Evolutionary conservation across 1,284 basidiomycete species (phyloP).

Genomic region (Sporisorium iseilematis-ciliati): DNA sequence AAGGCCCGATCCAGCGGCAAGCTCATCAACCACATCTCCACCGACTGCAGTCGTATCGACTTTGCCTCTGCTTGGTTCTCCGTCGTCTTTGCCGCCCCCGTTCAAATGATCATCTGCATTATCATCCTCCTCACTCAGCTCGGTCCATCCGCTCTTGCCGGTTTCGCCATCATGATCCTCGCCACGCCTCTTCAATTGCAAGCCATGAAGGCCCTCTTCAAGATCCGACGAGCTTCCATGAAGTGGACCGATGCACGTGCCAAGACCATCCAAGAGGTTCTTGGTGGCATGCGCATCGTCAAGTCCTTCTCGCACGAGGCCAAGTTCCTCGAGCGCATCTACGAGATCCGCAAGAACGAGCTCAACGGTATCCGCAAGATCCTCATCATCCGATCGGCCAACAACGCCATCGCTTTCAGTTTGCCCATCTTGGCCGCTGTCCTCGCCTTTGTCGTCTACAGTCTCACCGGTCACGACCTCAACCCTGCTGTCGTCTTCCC

Average conservation of each 20-base stretch:
- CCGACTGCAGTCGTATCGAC: conserved; percentile 90
- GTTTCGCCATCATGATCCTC: conserved; percentile 81
- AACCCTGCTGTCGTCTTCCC: conserved; percentile 74
- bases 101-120: conserved; percentile 71
- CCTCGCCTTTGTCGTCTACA: conserved; percentile 86
- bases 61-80: conserved; percentile 85
- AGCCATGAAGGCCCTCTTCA: conserved; percentile 82
- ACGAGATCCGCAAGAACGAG: conserved; percentile 80
- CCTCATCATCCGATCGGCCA: conserved; percentile 79
- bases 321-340: conserved; percentile 75
- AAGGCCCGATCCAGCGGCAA: conserved; percentile 86
- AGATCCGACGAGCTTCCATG: conserved; percentile 82
- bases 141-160: conserved; percentile 84
- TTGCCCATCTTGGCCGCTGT: conserved; percentile 86
- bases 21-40: conserved; percentile 91
- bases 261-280: conserved; percentile 67
- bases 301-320: conserved; percentile 66
- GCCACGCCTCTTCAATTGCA: conserved; percentile 77
- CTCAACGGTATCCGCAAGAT: conserved; percentile 82
- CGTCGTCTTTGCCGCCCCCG: conserved; percentile 80
- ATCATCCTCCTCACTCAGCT: conserved; percentile 79
- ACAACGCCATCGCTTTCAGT: conserved; percentile 78
- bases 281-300: conserved; percentile 68
- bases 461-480: conserved; percentile 77
- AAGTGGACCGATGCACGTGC: conserved; percentile 82